Evolutionary conservation across 345 rosid species (phyloP).

Genomic region (Moricandia arvensis): DNA sequence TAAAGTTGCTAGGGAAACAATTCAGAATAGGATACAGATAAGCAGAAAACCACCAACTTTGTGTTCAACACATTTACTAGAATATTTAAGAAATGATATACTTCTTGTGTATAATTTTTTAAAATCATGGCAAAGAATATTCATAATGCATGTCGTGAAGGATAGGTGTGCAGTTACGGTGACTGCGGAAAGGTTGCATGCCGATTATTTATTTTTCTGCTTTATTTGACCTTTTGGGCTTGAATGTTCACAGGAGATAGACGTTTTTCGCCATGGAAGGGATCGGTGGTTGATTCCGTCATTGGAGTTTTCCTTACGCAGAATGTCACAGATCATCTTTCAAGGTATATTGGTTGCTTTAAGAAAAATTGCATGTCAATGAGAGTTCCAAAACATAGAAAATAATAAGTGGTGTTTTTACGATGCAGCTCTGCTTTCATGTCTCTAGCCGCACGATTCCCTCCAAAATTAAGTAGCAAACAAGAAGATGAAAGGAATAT

Average conservation of each 20-base stretch:
- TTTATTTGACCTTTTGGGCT: conserved; percentile 4
- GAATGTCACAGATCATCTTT: conserved; percentile 93
- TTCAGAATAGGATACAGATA: neutral
- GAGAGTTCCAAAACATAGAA: conserved; percentile 17
- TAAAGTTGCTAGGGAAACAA: neutral
- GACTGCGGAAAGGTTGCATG: neutral
- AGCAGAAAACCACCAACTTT: conserved; percentile 18
- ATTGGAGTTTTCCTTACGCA: conserved; percentile 96
- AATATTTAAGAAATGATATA: neutral
- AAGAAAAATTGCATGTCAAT: conserved; percentile 1
- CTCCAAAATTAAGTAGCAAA: conserved; percentile 47
- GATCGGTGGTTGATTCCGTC: conserved; percentile 96
- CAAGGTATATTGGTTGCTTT: conserved; percentile 57
- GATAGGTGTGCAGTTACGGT: neutral
- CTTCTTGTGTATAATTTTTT: neutral
- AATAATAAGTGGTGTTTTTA: conserved; percentile 22
- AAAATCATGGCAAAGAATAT: neutral
- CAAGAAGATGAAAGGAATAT: conserved; percentile 29
- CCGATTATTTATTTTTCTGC: neutral
- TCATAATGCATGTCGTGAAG: too few species aligned
- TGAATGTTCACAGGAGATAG: conserved; percentile 70
- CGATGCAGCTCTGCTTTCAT: conserved; percentile 92
- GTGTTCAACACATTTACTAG: neutral
- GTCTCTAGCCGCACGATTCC: conserved; percentile 78
- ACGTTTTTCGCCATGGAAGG: conserved; percentile 97